Conservation (phyloP, 768 basidiomycete species). For the Plicaturopsis crispa region DNA sequence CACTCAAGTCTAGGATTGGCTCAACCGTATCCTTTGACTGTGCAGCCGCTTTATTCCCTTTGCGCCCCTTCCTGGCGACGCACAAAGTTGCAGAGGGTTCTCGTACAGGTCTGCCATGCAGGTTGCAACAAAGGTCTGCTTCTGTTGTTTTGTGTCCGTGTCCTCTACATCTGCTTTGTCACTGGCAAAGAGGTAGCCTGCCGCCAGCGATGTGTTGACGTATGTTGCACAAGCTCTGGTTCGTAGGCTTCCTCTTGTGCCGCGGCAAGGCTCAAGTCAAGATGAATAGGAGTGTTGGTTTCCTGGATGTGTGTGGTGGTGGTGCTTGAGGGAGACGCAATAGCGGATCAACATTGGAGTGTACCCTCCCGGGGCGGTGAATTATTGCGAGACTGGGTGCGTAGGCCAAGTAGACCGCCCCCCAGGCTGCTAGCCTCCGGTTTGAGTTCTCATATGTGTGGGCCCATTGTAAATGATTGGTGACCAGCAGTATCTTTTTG, state of each 20-base stretch:
- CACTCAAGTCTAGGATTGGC: too few species aligned
- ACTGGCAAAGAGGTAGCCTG: too few species aligned
- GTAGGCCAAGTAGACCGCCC: slow-evolving; percentile 23
- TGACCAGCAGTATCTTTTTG: slow-evolving; percentile 19
- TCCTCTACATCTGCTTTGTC: too few species aligned
- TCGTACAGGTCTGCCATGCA: too few species aligned
- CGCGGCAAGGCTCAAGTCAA: slow-evolving; percentile 4
- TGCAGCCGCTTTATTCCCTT: too few species aligned
- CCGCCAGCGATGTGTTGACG: too few species aligned
- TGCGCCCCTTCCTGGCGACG: too few species aligned
- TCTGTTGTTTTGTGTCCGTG: too few species aligned
- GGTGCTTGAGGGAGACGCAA: slow-evolving; percentile 1
- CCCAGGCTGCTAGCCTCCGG: slow-evolving; percentile 20
- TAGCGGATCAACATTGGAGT: slow-evolving; percentile 26
- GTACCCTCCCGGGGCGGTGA: slow-evolving; percentile 22
- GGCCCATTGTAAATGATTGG: slow-evolving; percentile 22
- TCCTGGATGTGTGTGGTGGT: slow-evolving; percentile 6
- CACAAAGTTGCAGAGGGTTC: too few species aligned
- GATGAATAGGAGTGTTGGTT: slow-evolving; percentile 7
- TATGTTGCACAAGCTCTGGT: too few species aligned
- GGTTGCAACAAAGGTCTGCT: too few species aligned
- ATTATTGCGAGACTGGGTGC: slow-evolving; percentile 21
- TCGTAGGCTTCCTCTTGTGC: slow-evolving; percentile 1
- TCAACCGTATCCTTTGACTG: too few species aligned
- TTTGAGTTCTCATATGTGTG: slow-evolving; percentile 17